Base-by-base conservation (phyloP, 768 basidiomycete genomes). In the Piloderma croceum region DNA sequence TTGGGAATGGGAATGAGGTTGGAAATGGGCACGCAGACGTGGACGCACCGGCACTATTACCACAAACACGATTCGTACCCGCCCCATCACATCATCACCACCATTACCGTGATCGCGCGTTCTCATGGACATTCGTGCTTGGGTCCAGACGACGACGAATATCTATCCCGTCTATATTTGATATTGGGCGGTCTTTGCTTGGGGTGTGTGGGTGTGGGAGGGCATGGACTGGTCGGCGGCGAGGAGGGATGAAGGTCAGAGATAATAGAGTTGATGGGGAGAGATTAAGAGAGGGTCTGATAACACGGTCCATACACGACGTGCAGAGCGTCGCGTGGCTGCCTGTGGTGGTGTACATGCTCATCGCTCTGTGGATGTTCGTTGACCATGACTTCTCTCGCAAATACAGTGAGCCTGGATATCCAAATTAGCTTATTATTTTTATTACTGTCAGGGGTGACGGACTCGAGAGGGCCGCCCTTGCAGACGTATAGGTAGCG, bases 281-380 rank as follows among this genome's bases (percentile, higher is more conserved):
- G 6, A 23, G 34, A 11, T 42, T 27, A 29, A 39, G 22, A 22
- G 43, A 24, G 10, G 55, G 60, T 19, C 56, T 65, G 35, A 38
- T 59, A 22, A 34, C 45, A 24, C 57, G 60, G 10, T 60, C 60
- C 31, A n/a, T 71, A 33, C 58, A 53, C 7, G 73, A 74, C 49
- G 48, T 64, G 15, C 56, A 63, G 49, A 65, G 70, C 46, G 56
- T 74, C 36, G 69, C 72, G 5, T 34, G 67, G 13, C 67, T 69
- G 41, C 72, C 73, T 9, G 35, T 76, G 7, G 52, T 50, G 32
- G 42, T 67, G 13, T 72, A 75, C 48, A 49, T 59, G n/a, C 12
- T 64, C 18, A 56, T 69, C 34, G 65, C 67, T 5, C 55, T 58
- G 49, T 69, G 63, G 66, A 55, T 57, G 40, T 56, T 53, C 24